A percentile compares a stretch with the other conserved stretches of the same genome.
Conservation (phyloP, 2,329 filamentous ascomycete species). For the Aureobasidium namibiae region DNA sequence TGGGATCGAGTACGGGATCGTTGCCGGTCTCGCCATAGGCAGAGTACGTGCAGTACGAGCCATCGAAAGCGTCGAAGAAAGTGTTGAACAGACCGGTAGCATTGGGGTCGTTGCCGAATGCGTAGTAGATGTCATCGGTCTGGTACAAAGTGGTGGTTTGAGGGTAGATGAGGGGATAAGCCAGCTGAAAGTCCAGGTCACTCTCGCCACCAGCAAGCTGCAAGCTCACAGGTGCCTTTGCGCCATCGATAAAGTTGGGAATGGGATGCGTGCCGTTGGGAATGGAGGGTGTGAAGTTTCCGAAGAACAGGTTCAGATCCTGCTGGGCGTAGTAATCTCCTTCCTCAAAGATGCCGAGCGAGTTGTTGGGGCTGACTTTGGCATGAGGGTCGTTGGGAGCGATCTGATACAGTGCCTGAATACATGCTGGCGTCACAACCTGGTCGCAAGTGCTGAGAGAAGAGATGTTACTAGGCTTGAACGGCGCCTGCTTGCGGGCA, state of each 20-base stretch:
- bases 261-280: conserved; percentile 23
- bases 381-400: conserved; percentile 15
- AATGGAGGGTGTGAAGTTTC: conserved; percentile 20
- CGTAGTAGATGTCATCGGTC: conserved; percentile 32
- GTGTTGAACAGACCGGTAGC: conserved; percentile 36
- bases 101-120: conserved; percentile 29
- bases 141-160: conserved; percentile 43
- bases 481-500: background rate
- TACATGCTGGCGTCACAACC: conserved; percentile 20
- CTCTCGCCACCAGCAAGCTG: conserved; percentile 31
- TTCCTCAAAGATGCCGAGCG: conserved; percentile 37
- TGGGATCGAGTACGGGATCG: conserved; percentile 41
- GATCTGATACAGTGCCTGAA: conserved; percentile 21
- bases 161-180: conserved; percentile 44
- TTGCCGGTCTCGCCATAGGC: conserved; percentile 42
- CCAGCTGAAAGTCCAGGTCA: conserved; percentile 43
- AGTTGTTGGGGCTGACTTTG: conserved; percentile 17
- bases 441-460: conserved; percentile 18
- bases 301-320: conserved; percentile 39
- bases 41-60: conserved; percentile 44
- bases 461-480: conserved; percentile 13
- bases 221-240: conserved; percentile 18
- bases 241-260: conserved; percentile 19
- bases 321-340: conserved; percentile 37
- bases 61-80: conserved; percentile 45